phyloP scores from a whole-genome alignment of 1,284 basidiomycete genomes.

The Volvariella surrecta region DNA sequence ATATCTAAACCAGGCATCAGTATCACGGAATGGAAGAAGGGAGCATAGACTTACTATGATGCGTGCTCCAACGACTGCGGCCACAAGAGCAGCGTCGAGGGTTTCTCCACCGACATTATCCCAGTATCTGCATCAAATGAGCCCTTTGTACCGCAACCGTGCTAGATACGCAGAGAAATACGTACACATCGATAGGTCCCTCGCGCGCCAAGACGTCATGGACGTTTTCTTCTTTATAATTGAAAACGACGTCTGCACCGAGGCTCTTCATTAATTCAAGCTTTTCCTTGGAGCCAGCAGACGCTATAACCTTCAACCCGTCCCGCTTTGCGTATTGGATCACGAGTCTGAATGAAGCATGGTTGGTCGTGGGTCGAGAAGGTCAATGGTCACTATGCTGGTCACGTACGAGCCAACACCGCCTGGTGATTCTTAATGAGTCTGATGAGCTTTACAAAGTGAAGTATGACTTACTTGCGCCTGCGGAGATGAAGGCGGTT shows the following conservation, averaged over 20 bases:
- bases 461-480: constrained; percentile 32
- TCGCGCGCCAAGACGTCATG: constrained; percentile 46
- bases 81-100: constrained; percentile 46
- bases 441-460: neutral
- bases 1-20: neutral
- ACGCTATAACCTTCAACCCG: constrained; percentile 64
- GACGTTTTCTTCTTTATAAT: constrained; percentile 58
- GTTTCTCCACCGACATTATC: constrained; percentile 52
- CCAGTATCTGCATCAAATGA: constrained; percentile 26
- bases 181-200: constrained; percentile 47
- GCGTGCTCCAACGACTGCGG: constrained; percentile 40
- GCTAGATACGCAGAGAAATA: neutral
- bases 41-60: constrained; percentile 34
- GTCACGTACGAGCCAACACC: constrained; percentile 31
- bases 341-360: constrained; percentile 24
- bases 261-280: constrained; percentile 52
- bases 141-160: neutral
- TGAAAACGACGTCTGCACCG: constrained; percentile 65
- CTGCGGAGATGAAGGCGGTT: constrained; percentile 47
- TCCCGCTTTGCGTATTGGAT: constrained; percentile 57
- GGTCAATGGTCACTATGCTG: neutral
- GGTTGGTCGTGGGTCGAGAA: neutral
- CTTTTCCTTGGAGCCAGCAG: constrained; percentile 67
- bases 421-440: neutral
- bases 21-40: neutral